Conservation (phyloP, 2,329 filamentous ascomycete genomes). For the Cercospora beticola region DNA sequence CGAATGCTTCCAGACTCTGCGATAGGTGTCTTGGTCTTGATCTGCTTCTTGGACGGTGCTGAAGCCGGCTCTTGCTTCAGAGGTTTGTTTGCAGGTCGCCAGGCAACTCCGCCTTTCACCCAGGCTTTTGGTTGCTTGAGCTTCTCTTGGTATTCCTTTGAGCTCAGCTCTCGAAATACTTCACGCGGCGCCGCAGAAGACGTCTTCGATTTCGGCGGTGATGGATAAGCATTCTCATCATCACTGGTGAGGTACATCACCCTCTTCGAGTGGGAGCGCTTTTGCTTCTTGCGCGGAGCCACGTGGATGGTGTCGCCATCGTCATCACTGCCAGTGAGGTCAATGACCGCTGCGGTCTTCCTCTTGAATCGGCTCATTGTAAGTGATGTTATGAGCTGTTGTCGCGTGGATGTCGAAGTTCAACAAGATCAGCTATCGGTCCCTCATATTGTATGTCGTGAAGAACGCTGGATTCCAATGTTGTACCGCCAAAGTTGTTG, state of each 20-base stretch:
- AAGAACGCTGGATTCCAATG: neutral
- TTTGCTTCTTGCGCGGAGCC: neutral
- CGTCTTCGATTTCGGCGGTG: neutral
- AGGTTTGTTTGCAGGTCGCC: neutral
- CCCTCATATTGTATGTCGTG: neutral
- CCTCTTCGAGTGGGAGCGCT: neutral
- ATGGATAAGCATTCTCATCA: neutral
- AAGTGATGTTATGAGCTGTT: too few relatives aligned
- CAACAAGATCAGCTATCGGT: neutral
- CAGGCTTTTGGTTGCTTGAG: neutral
- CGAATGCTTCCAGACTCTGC: neutral
- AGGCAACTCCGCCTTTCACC: neutral
- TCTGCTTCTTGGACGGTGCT: neutral
- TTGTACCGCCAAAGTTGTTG: neutral
- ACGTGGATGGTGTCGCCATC: neutral
- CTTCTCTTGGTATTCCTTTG: neutral
- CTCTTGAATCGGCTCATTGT: neutral
- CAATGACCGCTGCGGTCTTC: neutral
- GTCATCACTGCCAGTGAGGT: conserved; percentile 5
- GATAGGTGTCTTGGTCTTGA: neutral
- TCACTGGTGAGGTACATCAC: neutral
- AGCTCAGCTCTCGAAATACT: neutral
- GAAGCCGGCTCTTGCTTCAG: neutral
- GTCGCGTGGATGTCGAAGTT: too few relatives aligned
- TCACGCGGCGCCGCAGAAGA: neutral